Percentiles rank a stretch among this genome's conserved stretches.
Conservation (phyloP, 108 stramenopile genomes). For the Mayamaea pseudoterrestris region DNA sequence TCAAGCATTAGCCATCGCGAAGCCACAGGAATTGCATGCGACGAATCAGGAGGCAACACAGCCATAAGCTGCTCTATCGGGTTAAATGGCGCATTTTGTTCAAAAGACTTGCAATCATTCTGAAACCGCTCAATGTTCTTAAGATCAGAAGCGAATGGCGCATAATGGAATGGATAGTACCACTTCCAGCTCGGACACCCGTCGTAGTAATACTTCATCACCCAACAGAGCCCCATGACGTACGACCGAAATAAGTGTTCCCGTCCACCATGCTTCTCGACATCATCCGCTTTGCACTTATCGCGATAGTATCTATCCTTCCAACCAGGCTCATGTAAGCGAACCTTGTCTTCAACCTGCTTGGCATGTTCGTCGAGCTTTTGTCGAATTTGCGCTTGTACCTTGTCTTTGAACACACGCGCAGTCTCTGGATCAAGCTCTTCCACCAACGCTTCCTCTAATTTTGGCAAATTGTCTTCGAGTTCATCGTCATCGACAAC, state of each 20-base stretch:
- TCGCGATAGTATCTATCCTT: constrained; percentile 93
- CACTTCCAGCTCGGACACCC: constrained; percentile 95
- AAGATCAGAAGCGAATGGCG: constrained; percentile 97
- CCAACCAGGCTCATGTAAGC: constrained; percentile 91
- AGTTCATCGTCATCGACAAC: constrained; percentile 39
- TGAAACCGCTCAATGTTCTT: constrained; percentile 84
- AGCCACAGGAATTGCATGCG: constrained; percentile 91
- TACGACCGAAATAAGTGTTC: constrained; percentile 87
- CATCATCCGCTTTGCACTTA: constrained; percentile 94
- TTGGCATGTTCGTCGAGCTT: constrained; percentile 71
- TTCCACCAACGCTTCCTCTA: constrained; percentile 12
- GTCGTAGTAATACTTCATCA: constrained; percentile 95
- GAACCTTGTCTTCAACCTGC: constrained; percentile 82
- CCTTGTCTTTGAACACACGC: constrained; percentile 60
- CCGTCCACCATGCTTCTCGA: constrained; percentile 76
- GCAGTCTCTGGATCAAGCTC: constrained; percentile 38
- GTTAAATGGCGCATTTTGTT: constrained; percentile 82
- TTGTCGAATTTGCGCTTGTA: constrained; percentile 52
- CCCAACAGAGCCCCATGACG: constrained; percentile 97
- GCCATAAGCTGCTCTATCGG: constrained; percentile 97
- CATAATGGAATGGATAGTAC: constrained; percentile 98
- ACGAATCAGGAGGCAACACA: constrained; percentile 88
- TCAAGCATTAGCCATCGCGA: constrained; percentile 85
- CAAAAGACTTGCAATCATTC: constrained; percentile 64
- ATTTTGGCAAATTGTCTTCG: constrained; percentile 19